These are phyloP conservation scores for Endotrypanum monterogeii DNA, from an alignment of 208 protist genomes.

Conservation along the genomic window DNA sequence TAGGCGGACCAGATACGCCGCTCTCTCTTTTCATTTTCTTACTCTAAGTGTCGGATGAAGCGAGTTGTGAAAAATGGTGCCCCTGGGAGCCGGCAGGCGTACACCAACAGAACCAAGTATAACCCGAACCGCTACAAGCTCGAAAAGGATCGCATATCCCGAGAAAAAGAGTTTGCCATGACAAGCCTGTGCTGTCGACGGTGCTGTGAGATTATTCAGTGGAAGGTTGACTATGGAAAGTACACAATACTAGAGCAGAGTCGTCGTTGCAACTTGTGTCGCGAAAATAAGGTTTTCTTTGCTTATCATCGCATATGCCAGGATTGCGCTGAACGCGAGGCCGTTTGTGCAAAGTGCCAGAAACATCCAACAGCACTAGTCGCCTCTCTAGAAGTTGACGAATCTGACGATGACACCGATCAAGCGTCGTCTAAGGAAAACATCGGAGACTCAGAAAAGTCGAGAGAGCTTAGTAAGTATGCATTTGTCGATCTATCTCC, in stretches of 20 bases:
- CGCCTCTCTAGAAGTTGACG: neutral
- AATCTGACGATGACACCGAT: slow-evolving; percentile 15
- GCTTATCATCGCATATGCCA: slow-evolving; percentile 90
- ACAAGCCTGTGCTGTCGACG: slow-evolving; percentile 81
- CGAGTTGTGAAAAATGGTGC: slow-evolving; percentile 43
- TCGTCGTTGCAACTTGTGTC: slow-evolving; percentile 75
- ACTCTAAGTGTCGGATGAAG: slow-evolving; percentile 24
- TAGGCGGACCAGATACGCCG: neutral
- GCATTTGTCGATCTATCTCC: slow-evolving; percentile 57
- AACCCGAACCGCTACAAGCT: slow-evolving; percentile 79
- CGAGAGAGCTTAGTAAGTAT: slow-evolving; percentile 38
- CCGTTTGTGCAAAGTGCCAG: slow-evolving; percentile 87
- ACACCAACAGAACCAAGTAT: slow-evolving; percentile 79
- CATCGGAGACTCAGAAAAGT: slow-evolving; percentile 3
- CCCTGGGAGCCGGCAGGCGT: slow-evolving; percentile 52
- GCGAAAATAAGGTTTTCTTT: slow-evolving; percentile 49
- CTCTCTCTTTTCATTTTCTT: neutral
- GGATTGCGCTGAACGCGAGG: slow-evolving; percentile 39
- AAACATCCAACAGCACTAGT: slow-evolving; percentile 36
- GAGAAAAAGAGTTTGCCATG: slow-evolving; percentile 42
- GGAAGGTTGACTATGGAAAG: slow-evolving; percentile 91
- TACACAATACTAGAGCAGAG: slow-evolving; percentile 58
- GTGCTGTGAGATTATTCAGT: slow-evolving; percentile 88
- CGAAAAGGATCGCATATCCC: slow-evolving; percentile 64
- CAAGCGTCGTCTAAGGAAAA: neutral